Evolutionary conservation across 768 basidiomycete species (phyloP).

Genomic region (Lactarius akahatsu): DNA sequence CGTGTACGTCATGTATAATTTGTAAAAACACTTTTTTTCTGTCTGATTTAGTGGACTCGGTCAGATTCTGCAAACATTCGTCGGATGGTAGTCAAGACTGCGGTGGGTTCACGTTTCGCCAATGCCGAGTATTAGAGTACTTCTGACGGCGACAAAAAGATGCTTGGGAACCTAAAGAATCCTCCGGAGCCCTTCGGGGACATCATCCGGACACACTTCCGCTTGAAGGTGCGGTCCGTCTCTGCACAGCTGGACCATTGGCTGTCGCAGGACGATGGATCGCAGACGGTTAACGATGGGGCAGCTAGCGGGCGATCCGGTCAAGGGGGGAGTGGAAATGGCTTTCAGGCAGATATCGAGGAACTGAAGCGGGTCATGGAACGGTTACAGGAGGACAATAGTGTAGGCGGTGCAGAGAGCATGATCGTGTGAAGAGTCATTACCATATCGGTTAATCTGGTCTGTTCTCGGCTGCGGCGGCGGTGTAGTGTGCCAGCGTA

Average conservation of each 20-base stretch:
- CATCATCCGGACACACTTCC: constrained; percentile 88
- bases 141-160: constrained; percentile 43
- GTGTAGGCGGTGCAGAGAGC: not conserved
- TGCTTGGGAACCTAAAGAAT: constrained; percentile 79
- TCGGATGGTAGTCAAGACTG: constrained; percentile 87
- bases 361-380: constrained; percentile 64
- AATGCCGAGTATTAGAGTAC: constrained; percentile 5
- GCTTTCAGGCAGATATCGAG: constrained; percentile 66
- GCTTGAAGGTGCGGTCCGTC: constrained; percentile 75
- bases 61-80: constrained; percentile 90
- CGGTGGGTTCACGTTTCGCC: constrained; percentile 47
- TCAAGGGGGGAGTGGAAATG: constrained; percentile 52
- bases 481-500: not conserved
- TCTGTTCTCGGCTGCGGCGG: not conserved
- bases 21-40: not conserved
- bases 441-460: constrained; percentile 8
- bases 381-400: constrained; percentile 33
- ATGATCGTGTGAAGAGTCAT: constrained; percentile 3
- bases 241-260: constrained; percentile 74
- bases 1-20: constrained; percentile 53
- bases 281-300: constrained; percentile 54
- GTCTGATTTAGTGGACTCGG: constrained; percentile 22
- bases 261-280: constrained; percentile 75
- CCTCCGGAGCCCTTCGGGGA: constrained; percentile 86
- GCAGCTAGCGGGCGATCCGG: constrained; percentile 41